Conservation (phyloP, 306 rosid genomes). For the Cicer cuneatum region DNA sequence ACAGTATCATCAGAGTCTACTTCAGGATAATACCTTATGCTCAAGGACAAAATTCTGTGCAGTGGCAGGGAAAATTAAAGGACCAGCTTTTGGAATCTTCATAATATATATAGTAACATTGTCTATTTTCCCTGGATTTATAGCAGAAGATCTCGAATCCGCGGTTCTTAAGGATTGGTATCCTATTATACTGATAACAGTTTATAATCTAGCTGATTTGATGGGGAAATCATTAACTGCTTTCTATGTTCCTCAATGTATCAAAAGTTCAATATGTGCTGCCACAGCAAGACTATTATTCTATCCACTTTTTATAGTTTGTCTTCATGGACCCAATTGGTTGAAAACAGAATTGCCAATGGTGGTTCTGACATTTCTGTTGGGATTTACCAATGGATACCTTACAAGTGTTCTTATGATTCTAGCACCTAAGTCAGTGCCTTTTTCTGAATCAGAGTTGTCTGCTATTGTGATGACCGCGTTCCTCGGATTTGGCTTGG, state of each 20-base stretch:
- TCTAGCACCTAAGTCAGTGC: conserved; percentile 67
- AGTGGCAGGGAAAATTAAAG: conserved; percentile 61
- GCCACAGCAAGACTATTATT: conserved; percentile 69
- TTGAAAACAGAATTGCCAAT: conserved; percentile 72
- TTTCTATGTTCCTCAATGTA: conserved; percentile 59
- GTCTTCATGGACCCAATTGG: conserved; percentile 87
- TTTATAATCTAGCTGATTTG: conserved; percentile 76
- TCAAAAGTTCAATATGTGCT: conserved; percentile 65
- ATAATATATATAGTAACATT: conserved; percentile 76
- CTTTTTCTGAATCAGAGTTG: conserved; percentile 67
- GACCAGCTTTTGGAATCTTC: conserved; percentile 76
- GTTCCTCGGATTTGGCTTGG: conserved; percentile 87
- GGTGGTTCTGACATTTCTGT: conserved; percentile 69
- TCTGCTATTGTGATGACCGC: conserved; percentile 83
- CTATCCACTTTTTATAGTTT: conserved; percentile 81
- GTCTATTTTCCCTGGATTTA: conserved; percentile 89
- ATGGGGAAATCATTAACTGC: conserved; percentile 84
- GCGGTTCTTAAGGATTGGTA: conserved; percentile 82
- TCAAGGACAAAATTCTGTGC: conserved; percentile 61
- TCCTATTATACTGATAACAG: conserved; percentile 81
- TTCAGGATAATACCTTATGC: conserved; percentile 51
- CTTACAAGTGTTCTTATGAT: conserved; percentile 89
- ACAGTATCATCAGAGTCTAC: conserved; percentile 53
- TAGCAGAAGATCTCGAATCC: conserved; percentile 80
- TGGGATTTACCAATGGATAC: conserved; percentile 85